Evolutionary conservation across 169 alveolate genomes (phyloP), one percentile per base, ranked within the genome.

Genomic region (Plasmodium falciparum): DNA sequence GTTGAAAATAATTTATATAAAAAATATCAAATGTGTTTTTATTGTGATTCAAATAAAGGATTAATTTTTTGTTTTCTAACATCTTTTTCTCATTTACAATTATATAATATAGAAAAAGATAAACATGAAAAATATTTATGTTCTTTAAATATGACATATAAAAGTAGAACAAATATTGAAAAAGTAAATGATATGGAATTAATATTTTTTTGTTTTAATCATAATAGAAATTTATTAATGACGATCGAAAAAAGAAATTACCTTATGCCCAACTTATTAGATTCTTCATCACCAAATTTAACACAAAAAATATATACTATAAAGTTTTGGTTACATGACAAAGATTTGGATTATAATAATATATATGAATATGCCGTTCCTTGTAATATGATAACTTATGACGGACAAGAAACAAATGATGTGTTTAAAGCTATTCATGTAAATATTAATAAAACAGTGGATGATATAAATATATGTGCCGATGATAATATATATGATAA

Each of bases 161-260:
- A 76, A 20, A 65, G 89, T 50, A 63, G 89, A 69, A 63, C 89
- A 12, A 17, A 70, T 56, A 22, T 17, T 47, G 89, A 76, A 24
- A 43, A 26, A 20, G 89, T 76, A 22, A 76, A 76, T 58, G 89
- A 76, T 15, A 49, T 76, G 59, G 89, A 76, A 76, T 20, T 76
- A n/a, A 33, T 49, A 65, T 63, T 63, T 17, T 76, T 29, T 52
- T 49, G 78, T 2, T 65, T 63, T 58, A 76, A 66, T 49, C 69
- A 76, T 66, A 76, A 62, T 29, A 65, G 89, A 56, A 43, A 63
- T 33, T 20, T 76, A 4, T 20, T 76, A 24, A 76, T 76, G 89
- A 76, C 89, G 3, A 76, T 76, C 6, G 89, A 76, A 33, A 76
- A 58, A 56, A 76, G 89, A 56, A 76, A 76, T 69, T 63, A 65